A percentile compares a stretch with the other conserved stretches of the same genome.
Evolutionary conservation across 306 rosid species (phyloP).

Genomic region (Neltuma alba): DNA sequence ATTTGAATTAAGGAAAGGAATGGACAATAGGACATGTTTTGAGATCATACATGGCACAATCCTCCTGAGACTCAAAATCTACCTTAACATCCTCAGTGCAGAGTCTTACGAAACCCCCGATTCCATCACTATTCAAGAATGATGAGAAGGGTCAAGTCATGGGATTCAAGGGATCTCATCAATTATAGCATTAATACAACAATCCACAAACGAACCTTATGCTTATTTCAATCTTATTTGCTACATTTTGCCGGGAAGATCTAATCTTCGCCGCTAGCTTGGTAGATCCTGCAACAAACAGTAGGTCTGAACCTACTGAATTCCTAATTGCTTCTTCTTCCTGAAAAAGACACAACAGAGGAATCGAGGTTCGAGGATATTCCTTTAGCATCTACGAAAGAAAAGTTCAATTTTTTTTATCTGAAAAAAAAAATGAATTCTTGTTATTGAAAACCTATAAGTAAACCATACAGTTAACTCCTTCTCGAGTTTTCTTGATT

Average conservation of each 20-base stretch:
- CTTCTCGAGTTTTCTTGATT: conserved; percentile 39
- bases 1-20: not conserved
- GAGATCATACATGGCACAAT: conserved; percentile 43
- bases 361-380: not conserved
- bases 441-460: not conserved
- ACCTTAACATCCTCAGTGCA: not conserved
- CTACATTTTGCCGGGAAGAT: not conserved
- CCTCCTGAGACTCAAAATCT: not conserved
- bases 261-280: conserved; percentile 35
- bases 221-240: conserved; percentile 9
- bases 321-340: conserved; percentile 42
- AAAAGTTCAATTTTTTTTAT: not conserved
- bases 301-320: conserved; percentile 28
- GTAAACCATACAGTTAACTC: conserved; percentile 44
- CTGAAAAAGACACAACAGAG: not conserved
- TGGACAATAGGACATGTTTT: not conserved
- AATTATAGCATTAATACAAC: not conserved
- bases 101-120: conserved; percentile 38
- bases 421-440: not conserved
- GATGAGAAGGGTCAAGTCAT: not conserved
- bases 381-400: not conserved
- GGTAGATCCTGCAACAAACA: conserved; percentile 36
- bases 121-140: conserved; percentile 41
- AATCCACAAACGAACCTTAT: conserved; percentile 42
- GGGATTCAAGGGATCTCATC: not conserved